A percentile compares a stretch with the other conserved stretches of the same genome.
Evolutionary conservation across 345 rosid genomes (phyloP).

Genomic region (Clarkia xantiana): DNA sequence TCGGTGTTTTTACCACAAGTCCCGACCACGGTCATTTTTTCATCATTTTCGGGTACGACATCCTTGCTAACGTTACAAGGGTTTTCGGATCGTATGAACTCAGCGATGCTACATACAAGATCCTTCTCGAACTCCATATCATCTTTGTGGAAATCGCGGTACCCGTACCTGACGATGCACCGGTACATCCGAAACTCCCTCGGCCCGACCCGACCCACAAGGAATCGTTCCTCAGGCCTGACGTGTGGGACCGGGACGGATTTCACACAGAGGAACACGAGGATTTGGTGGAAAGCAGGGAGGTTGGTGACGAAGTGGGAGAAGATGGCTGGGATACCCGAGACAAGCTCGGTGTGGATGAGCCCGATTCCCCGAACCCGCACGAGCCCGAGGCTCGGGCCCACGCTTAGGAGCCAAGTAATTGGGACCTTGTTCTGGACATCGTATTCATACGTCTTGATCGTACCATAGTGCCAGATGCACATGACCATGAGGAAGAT

Average conservation of each 20-base stretch:
- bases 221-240: conserved; percentile 69
- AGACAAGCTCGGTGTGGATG: conserved; percentile 80
- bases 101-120: conserved; percentile 80
- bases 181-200: conserved; percentile 64
- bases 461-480: conserved; percentile 82
- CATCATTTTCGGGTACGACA: conserved; percentile 31
- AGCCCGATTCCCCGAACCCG: conserved; percentile 88
- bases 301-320: conserved; percentile 96
- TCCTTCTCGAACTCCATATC: conserved; percentile 84
- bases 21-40: conserved; percentile 69
- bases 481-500: conserved; percentile 69
- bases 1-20: conserved; percentile 49
- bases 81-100: conserved; percentile 51
- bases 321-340: conserved; percentile 92
- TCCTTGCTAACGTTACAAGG: conserved; percentile 4
- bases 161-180: conserved; percentile 88
- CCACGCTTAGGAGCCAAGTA: conserved; percentile 70
- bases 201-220: conserved; percentile 72
- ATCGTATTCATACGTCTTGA: conserved; percentile 73
- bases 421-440: conserved; percentile 89
- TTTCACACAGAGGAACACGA: conserved; percentile 84
- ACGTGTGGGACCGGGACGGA: conserved; percentile 96
- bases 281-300: conserved; percentile 92
- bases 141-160: conserved; percentile 80
- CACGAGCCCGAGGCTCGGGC: conserved; percentile 74